A percentile compares a stretch with the other conserved stretches of the same genome.
Conservation (phyloP, 305 asterid species). For the Nicotiana rustica region DNA sequence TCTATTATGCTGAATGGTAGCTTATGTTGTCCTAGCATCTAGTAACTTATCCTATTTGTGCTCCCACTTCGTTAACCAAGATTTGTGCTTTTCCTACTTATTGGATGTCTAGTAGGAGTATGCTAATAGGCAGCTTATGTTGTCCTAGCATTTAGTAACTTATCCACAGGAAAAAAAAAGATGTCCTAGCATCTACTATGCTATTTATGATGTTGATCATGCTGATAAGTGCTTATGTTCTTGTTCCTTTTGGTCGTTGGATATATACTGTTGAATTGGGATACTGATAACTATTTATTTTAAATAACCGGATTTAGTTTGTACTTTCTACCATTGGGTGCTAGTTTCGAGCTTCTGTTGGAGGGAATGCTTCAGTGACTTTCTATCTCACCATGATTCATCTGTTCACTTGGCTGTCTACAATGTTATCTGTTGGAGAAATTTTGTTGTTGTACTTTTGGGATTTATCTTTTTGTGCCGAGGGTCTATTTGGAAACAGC, state of each 20-base stretch:
- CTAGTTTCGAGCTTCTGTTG: conserved; percentile 22
- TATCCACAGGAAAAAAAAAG: not conserved
- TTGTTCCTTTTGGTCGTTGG: conserved; percentile 16
- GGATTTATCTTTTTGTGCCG: not conserved
- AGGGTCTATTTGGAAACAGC: too few species aligned
- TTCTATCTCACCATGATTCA: not conserved
- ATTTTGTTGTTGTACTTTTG: not conserved
- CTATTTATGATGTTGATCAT: conserved; percentile 31
- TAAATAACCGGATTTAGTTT: not conserved
- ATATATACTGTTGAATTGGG: conserved; percentile 5
- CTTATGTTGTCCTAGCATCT: conserved; percentile 9
- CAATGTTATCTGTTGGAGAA: not conserved
- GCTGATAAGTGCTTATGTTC: not conserved
- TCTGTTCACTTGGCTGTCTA: conserved; percentile 28
- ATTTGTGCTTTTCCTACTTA: conserved; percentile 1
- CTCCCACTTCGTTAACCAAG: not conserved
- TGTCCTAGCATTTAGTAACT: conserved; percentile 22
- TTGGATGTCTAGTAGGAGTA: not conserved
- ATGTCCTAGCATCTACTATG: conserved; percentile 20
- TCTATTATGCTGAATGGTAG: not conserved
- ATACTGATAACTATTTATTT: not conserved
- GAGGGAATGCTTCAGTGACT: not conserved
- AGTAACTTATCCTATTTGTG: not conserved
- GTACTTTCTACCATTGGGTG: conserved; percentile 12
- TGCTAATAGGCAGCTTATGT: not conserved